Evolutionary conservation across 495 filamentous ascomycete genomes (phyloP).

Genomic region (Xylaria curta): DNA sequence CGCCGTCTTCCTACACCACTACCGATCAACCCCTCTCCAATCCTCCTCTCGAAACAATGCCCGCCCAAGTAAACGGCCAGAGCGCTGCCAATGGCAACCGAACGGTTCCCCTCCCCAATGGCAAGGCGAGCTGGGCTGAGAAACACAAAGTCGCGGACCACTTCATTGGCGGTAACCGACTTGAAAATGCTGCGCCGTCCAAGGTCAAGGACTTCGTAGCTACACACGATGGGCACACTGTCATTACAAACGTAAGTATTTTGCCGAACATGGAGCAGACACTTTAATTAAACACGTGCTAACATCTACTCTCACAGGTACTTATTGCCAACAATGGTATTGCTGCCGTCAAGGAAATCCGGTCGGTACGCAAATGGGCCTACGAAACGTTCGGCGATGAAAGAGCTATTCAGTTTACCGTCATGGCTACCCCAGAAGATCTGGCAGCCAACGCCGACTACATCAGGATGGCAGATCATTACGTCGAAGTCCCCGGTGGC

Average conservation of each 20-base stretch:
- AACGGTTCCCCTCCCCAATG: conserved; percentile 55
- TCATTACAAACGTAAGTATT: conserved; percentile 89
- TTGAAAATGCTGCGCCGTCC: conserved; percentile 77
- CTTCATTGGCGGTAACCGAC: conserved; percentile 92
- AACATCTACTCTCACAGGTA: conserved; percentile 64
- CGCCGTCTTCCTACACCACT: conserved; percentile 16
- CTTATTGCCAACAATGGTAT: conserved; percentile 99
- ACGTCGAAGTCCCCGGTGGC: conserved; percentile 98
- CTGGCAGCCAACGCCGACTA: conserved; percentile 97
- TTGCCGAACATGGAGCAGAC: not conserved
- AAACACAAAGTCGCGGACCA: conserved; percentile 84
- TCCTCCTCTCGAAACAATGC: conserved; percentile 45
- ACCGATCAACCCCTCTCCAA: conserved; percentile 27
- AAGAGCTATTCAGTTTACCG: conserved; percentile 96
- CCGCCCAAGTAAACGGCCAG: conserved; percentile 57
- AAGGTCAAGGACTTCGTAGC: conserved; percentile 95
- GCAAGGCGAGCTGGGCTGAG: conserved; percentile 67
- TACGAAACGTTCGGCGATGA: conserved; percentile 99
- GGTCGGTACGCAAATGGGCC: conserved; percentile 99
- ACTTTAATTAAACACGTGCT: not conserved
- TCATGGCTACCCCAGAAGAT: conserved; percentile 99
- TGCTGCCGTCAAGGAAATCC: conserved; percentile 97
- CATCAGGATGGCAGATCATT: conserved; percentile 99
- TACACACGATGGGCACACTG: conserved; percentile 88
- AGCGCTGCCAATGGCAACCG: conserved; percentile 43